These are phyloP conservation scores for Platismatia glauca DNA, from an alignment of 495 filamentous ascomycete species.

Conservation along the genomic window DNA sequence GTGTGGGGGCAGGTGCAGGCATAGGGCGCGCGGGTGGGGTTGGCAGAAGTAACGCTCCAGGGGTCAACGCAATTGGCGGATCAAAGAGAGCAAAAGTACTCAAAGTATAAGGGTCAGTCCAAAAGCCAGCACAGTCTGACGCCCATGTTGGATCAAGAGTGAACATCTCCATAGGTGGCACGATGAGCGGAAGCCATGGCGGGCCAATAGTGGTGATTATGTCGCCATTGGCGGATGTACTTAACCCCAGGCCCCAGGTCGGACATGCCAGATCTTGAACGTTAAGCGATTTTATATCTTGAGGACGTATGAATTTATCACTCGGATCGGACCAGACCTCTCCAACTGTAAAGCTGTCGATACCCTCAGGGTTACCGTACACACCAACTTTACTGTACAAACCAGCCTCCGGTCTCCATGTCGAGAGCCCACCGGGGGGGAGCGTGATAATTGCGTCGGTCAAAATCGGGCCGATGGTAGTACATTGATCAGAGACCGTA, in stretches of 20 bases:
- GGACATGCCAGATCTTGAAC: constrained; percentile 3
- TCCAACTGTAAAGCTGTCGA: background rate
- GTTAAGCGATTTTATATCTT: no score
- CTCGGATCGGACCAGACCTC: no score
- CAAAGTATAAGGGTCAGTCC: background rate
- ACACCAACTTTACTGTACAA: no score
- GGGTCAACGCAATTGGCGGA: background rate
- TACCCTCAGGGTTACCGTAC: no score
- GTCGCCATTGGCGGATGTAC: background rate
- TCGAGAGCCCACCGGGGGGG: constrained; percentile 7
- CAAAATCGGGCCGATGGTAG: background rate
- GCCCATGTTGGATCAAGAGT: constrained; percentile 9
- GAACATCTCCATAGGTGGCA: constrained; percentile 1
- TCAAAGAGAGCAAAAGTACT: background rate
- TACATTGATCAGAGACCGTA: constrained; percentile 2
- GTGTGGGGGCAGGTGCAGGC: background rate
- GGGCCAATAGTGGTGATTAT: constrained; percentile 4
- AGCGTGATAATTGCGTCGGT: constrained; percentile 10
- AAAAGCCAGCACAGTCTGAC: background rate
- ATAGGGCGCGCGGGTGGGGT: accelerated
- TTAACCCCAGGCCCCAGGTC: background rate
- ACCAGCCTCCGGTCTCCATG: background rate
- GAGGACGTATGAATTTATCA: no score
- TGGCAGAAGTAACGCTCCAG: background rate
- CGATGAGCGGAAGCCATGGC: constrained; percentile 10